Base-by-base conservation (phyloP, 306 rosid genomes). In the Purshia tridentata region DNA sequence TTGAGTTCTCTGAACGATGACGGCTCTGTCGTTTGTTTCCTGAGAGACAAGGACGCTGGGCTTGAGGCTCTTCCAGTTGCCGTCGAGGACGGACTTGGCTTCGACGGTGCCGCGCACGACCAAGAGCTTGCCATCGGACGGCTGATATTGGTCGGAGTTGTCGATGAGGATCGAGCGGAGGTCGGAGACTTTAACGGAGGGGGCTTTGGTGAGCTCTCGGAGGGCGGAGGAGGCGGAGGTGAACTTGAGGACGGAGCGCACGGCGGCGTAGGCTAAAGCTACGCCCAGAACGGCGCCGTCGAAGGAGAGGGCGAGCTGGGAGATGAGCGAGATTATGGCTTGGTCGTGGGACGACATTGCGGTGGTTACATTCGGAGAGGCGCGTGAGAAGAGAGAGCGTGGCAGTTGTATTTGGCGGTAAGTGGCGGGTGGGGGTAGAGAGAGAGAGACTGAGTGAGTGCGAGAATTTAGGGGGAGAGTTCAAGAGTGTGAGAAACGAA, bases 281-380 rank as follows among this genome's bases (percentile, higher is more conserved):
- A 84, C 59, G 20, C 98, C 98, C 44, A 91, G 76, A 77, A 87
- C 81, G 81, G 99, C 99, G 45, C 98, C 97, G 78, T 94, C 95
- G 50, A 81, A 81, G 68, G 95, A 94, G 16, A 89, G 72, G 18
- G 85, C 93, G 9, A 94, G 73, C 20, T 84, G 91, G 9, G 95
- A 82, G 46, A 91, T 52, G 8, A 94, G 84, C n/a, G 99, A 86
- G 1, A 69, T 76, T 6, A 94, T 59, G 79, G 88, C 94, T 74
- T 85, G 96, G 1, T 94, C 97, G 57, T 80, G 88, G 22, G 92
- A 81, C n/a, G 96, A 84, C 98, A 93, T 91, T 46, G 5, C 9
- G 46, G 59, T 7, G 53, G 39, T 61, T 14, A 59, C 70, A 58
- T 58, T 49, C 18, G 39, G 39, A 13, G 16, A 6, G 19, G 16